Conservation (phyloP, 805 yeast species). For the Wickerhamomyces sydowiorum region DNA sequence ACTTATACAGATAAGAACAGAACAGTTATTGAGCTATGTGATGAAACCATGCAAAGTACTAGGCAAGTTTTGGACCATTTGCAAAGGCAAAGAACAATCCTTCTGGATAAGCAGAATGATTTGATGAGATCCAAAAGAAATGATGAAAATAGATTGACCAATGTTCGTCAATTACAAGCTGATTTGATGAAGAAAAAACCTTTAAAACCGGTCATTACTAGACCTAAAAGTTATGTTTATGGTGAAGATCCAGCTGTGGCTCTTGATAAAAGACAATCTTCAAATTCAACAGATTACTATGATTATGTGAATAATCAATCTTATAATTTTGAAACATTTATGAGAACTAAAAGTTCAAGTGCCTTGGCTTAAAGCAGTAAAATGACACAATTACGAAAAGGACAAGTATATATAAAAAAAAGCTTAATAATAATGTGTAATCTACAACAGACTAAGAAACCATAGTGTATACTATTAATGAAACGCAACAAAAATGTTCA, state of each 20-base stretch:
- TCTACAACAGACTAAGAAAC: no score
- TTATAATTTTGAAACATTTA: conserved; percentile 15
- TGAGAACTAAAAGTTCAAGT: conserved; percentile 3
- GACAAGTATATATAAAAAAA: neutral
- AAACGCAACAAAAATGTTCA: no score
- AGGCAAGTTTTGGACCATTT: conserved; percentile 16
- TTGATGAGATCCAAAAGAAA: conserved; percentile 9
- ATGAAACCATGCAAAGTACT: conserved; percentile 19
- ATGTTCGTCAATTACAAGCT: conserved; percentile 10
- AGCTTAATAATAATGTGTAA: no score
- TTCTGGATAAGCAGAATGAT: conserved; percentile 9
- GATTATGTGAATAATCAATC: conserved; percentile 14
- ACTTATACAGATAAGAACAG: conserved; percentile 10
- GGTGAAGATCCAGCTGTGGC: neutral
- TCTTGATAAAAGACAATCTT: neutral
- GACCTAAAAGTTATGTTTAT: neutral
- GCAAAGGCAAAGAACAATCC: conserved; percentile 18
- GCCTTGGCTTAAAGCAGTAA: neutral
- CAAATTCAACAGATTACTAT: conserved; percentile 9
- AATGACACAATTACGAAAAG: neutral
- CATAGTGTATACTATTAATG: no score
- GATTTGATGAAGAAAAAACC: conserved; percentile 6
- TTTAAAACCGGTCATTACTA: conserved; percentile 1
- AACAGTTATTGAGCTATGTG: conserved; percentile 19
- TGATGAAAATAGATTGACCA: conserved; percentile 7